These are phyloP conservation scores for Oleoguttula mirabilis DNA, from an alignment of 495 filamentous ascomycete species.

Conservation along the genomic window DNA sequence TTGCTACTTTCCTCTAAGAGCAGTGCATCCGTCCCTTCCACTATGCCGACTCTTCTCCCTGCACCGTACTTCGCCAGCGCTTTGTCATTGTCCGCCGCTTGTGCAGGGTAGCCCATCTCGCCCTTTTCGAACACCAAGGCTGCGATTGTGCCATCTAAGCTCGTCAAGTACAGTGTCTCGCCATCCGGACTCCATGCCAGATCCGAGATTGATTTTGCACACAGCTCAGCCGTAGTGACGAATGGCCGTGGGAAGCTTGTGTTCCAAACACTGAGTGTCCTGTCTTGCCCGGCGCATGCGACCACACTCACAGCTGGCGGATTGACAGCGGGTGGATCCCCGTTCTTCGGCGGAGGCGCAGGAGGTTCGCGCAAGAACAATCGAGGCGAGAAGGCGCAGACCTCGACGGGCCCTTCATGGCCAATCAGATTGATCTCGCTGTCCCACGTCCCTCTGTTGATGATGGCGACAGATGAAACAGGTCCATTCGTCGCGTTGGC, in stretches of 20 bases:
- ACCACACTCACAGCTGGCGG: slow-evolving; percentile 74
- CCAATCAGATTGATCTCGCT: slow-evolving; percentile 95
- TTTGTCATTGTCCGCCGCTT: slow-evolving; percentile 78
- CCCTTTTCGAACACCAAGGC: slow-evolving; percentile 58
- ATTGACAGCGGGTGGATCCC: slow-evolving; percentile 18
- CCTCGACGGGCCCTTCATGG: slow-evolving; percentile 92
- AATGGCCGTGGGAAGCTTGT: slow-evolving; percentile 85
- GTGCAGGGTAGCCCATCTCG: slow-evolving; percentile 62
- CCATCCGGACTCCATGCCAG: slow-evolving; percentile 92
- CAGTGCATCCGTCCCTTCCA: slow-evolving; percentile 79
- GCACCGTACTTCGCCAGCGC: slow-evolving; percentile 85
- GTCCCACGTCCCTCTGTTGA: slow-evolving; percentile 85
- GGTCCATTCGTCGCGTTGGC: slow-evolving; percentile 95
- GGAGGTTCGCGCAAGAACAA: slow-evolving; percentile 65
- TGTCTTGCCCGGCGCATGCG: slow-evolving; percentile 92
- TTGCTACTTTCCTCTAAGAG: slow-evolving; percentile 85
- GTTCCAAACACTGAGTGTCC: slow-evolving; percentile 91
- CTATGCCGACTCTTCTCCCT: slow-evolving; percentile 70
- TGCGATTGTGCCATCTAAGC: slow-evolving; percentile 77
- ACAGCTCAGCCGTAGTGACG: slow-evolving; percentile 74
- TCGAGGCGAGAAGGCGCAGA: slow-evolving; percentile 90
- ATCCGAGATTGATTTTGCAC: slow-evolving; percentile 83
- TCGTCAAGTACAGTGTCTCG: slow-evolving; percentile 70
- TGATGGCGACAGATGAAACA: slow-evolving; percentile 91
- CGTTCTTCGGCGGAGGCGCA: neutral